phyloP scores from a whole-genome alignment of 2,329 filamentous ascomycete genomes.

The Talaromyces atroroseus region DNA sequence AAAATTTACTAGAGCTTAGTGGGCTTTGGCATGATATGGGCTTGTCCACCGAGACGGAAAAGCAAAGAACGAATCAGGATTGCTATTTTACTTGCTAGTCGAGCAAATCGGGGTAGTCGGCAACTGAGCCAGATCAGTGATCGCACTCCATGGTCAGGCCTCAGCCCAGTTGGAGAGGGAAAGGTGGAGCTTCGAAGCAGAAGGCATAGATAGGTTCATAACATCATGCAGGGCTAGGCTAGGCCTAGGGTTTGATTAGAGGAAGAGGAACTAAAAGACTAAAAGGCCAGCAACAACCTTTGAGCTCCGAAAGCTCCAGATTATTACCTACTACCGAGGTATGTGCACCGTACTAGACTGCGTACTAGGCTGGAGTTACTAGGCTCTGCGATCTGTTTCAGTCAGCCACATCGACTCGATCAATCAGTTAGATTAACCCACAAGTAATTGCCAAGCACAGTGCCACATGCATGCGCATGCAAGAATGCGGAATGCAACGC shows the following conservation, averaged over 20 bases:
- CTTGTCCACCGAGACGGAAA: not conserved
- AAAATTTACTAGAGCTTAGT: not conserved
- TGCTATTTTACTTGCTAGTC: not conserved
- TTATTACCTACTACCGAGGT: not conserved
- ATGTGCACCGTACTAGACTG: not conserved
- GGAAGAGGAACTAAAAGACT: not conserved
- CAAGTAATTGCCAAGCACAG: not conserved
- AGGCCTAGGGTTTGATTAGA: not conserved
- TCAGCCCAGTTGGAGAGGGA: not conserved
- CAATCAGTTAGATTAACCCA: not conserved
- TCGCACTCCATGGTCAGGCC: not conserved
- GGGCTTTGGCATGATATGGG: not conserved
- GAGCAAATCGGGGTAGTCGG: not conserved
- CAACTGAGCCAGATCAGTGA: not conserved
- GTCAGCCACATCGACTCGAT: conserved; percentile 10
- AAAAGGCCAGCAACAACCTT: conserved; percentile 1
- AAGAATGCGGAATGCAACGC: not conserved
- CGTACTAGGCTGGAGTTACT: not conserved
- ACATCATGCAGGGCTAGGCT: not conserved
- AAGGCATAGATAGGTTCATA: not conserved
- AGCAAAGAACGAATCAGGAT: not conserved
- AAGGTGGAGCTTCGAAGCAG: not conserved
- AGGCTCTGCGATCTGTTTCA: not conserved
- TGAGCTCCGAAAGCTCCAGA: not conserved
- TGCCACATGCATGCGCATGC: not conserved